These are phyloP conservation scores for Alternaria hordeiaustralica DNA, from an alignment of 2,329 filamentous ascomycete species.

Conservation along the genomic window DNA sequence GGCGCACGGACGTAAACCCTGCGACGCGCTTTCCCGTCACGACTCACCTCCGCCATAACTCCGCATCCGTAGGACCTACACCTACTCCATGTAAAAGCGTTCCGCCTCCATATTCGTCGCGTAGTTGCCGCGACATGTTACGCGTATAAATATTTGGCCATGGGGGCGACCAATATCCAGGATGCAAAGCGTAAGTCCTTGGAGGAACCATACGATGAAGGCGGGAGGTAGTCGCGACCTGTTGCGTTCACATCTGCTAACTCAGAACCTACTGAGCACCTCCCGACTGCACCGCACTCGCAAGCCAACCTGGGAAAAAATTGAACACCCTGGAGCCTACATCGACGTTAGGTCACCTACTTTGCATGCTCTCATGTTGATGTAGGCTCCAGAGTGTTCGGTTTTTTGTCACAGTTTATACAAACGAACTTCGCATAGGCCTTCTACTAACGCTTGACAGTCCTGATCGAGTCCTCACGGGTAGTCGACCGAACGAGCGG, in stretches of 20 bases:
- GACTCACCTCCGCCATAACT: conserved; percentile 25
- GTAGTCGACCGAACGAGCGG: conserved; percentile 57
- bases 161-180: conserved; percentile 44
- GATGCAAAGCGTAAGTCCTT: conserved; percentile 41
- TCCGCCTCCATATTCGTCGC: conserved; percentile 4
- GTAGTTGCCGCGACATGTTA: not conserved
- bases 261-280: not conserved
- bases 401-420: not conserved
- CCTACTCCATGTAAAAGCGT: not conserved
- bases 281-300: not conserved
- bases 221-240: not conserved
- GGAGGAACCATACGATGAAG: not conserved
- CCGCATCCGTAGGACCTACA: conserved; percentile 12
- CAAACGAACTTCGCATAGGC: not conserved
- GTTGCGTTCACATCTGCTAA: not conserved
- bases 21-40: conserved; percentile 14
- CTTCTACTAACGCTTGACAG: conserved; percentile 26
- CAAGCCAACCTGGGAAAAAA: not conserved
- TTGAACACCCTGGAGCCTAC: not conserved
- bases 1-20: conserved; percentile 31
- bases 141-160: conserved; percentile 17
- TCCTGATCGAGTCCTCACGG: conserved; percentile 36
- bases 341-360: not conserved
- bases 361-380: not conserved
- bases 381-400: not conserved